Percentiles rank a stretch among this genome's conserved stretches.
phyloP scores from a whole-genome alignment of 169 alveolate species.

The Plasmodium fragile region DNA sequence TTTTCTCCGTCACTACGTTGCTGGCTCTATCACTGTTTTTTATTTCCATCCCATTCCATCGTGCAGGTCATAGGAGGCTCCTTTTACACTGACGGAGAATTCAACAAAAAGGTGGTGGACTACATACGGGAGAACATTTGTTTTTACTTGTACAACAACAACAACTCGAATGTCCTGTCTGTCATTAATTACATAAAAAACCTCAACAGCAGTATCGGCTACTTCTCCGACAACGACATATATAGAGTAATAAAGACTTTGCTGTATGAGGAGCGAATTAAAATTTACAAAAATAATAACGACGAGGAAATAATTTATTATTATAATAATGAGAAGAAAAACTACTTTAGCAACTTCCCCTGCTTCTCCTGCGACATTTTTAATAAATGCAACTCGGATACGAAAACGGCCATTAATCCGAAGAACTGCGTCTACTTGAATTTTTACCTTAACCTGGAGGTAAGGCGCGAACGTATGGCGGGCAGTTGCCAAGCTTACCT shows the following conservation, averaged over 20 bases:
- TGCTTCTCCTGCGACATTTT: constrained; percentile 75
- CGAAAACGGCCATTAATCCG: constrained; percentile 63
- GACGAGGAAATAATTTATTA: constrained; percentile 62
- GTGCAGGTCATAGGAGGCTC: constrained; percentile 92
- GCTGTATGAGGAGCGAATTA: constrained; percentile 49
- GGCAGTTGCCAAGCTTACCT: neutral
- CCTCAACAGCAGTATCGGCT: constrained; percentile 55
- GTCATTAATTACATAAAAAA: constrained; percentile 75
- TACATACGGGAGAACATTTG: constrained; percentile 79
- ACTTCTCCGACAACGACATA: constrained; percentile 66
- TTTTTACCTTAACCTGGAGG: constrained; percentile 65
- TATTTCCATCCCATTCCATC: neutral
- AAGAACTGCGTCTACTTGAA: constrained; percentile 62
- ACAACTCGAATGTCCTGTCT: constrained; percentile 75
- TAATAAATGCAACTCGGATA: constrained; percentile 73
- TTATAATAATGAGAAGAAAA: constrained; percentile 74
- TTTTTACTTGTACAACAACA: constrained; percentile 74
- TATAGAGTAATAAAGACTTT: constrained; percentile 71
- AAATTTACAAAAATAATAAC: constrained; percentile 43
- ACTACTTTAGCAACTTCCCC: constrained; percentile 30
- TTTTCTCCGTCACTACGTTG: neutral
- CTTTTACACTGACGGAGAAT: constrained; percentile 92
- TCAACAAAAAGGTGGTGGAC: constrained; percentile 92
- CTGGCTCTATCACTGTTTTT: neutral
- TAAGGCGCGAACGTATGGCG: neutral